Conservation (phyloP, 768 basidiomycete species). For the Boletus tylopilopsis region DNA sequence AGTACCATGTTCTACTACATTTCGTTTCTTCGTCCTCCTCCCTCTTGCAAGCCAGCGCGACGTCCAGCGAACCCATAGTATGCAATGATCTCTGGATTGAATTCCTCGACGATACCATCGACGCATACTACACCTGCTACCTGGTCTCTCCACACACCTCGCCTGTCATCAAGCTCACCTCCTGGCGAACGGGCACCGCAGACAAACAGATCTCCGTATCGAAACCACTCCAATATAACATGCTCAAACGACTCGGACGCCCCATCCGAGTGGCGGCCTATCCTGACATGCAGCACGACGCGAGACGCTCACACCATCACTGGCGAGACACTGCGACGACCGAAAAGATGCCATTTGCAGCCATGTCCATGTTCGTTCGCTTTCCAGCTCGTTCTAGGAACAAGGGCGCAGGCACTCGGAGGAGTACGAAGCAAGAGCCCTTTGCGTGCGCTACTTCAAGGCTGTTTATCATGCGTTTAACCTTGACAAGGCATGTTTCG, state of each 20-base stretch:
- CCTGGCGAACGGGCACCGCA: slow-evolving; percentile 62
- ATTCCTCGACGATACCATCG: slow-evolving; percentile 46
- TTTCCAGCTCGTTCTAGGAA: slow-evolving; percentile 18
- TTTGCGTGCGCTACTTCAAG: slow-evolving; percentile 1
- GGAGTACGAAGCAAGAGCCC: slow-evolving; percentile 58
- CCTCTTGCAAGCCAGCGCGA: slow-evolving; percentile 44
- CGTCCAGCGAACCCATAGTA: slow-evolving; percentile 45
- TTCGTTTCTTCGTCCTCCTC: slow-evolving; percentile 87
- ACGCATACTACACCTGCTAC: slow-evolving; percentile 72
- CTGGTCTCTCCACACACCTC: slow-evolving; percentile 44
- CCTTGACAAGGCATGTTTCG: slow-evolving; percentile 79
- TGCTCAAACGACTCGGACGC: too few relatives aligned
- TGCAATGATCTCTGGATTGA: slow-evolving; percentile 90
- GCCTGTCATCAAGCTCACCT: slow-evolving; percentile 62
- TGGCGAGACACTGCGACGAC: slow-evolving; percentile 32
- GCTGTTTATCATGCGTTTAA: slow-evolving; percentile 54
- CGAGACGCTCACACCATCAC: slow-evolving; percentile 37
- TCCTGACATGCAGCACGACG: too few relatives aligned
- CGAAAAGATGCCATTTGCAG: slow-evolving; percentile 52
- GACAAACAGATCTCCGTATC: slow-evolving; percentile 76
- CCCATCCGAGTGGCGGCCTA: too few relatives aligned
- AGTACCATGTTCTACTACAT: slow-evolving; percentile 89
- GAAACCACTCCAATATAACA: slow-evolving; percentile 50
- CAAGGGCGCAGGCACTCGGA: slow-evolving; percentile 3
- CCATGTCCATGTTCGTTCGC: slow-evolving; percentile 64